phyloP scores from a whole-genome alignment of 352 stramenopile species.

The Phytophthora tentaculata region DNA sequence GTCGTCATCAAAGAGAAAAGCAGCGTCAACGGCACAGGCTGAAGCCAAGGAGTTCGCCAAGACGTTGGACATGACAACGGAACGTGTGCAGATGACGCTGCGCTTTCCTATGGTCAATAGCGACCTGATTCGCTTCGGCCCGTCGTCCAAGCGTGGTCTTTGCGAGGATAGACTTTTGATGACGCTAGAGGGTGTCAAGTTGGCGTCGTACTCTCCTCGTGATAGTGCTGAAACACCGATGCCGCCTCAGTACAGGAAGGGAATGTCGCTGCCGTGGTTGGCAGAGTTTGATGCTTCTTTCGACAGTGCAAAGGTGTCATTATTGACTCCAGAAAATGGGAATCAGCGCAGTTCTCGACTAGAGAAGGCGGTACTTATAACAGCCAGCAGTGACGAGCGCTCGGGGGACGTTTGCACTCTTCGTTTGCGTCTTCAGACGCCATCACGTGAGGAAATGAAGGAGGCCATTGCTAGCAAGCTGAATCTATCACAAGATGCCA shows the following conservation, averaged over 20 bases:
- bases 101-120: conserved; percentile 87
- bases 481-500: conserved; percentile 73
- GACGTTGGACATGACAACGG: conserved; percentile 72
- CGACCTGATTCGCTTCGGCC: conserved; percentile 83
- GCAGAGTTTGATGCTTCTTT: conserved; percentile 72
- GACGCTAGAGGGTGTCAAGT: conserved; percentile 67
- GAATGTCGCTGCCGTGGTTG: conserved; percentile 58
- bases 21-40: conserved; percentile 1
- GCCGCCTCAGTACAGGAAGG: conserved; percentile 27
- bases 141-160: conserved; percentile 76
- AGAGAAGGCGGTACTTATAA: conserved; percentile 55
- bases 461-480: conserved; percentile 63
- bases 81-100: conserved; percentile 75
- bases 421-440: conserved; percentile 54
- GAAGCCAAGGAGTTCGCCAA: conserved; percentile 45
- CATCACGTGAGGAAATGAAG: conserved; percentile 55
- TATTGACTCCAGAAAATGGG: conserved; percentile 58
- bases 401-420: conserved; percentile 50
- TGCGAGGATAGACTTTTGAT: conserved; percentile 85
- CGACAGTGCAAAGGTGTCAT: conserved; percentile 47
- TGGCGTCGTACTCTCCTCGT: conserved; percentile 36
- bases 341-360: conserved; percentile 58
- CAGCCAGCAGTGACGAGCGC: conserved; percentile 41
- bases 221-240: conserved; percentile 22
- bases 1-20: conserved; percentile 24